A percentile compares a stretch with the other conserved stretches of the same genome.
Conservation (phyloP, 225 moss, liverwort and hornwort species). For the Rhytidiadelphus loreus region DNA sequence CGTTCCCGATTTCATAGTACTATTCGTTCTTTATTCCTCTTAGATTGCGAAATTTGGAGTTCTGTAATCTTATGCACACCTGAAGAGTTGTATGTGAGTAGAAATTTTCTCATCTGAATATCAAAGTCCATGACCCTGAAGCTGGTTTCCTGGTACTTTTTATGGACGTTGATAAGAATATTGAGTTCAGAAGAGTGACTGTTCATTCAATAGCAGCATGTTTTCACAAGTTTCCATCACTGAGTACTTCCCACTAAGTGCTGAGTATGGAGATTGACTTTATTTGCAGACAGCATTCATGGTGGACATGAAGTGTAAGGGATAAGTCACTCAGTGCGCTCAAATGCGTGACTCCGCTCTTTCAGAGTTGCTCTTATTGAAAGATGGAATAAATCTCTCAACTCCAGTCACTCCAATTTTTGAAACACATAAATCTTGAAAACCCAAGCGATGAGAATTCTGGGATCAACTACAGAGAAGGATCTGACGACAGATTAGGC, state of each 20-base stretch:
- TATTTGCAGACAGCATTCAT: background rate
- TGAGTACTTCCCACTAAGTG: background rate
- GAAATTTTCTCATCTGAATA: background rate
- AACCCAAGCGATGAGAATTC: conserved; percentile 65
- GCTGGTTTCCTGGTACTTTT: background rate
- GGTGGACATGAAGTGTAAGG: background rate
- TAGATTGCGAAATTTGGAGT: background rate
- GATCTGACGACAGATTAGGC: conserved; percentile 44
- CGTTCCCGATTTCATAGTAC: background rate
- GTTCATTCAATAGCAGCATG: background rate
- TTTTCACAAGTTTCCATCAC: background rate
- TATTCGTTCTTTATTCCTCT: background rate
- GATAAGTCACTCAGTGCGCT: background rate
- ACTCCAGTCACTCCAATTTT: background rate
- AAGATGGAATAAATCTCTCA: background rate
- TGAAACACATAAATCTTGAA: conserved; percentile 38
- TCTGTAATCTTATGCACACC: background rate
- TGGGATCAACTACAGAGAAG: conserved; percentile 50
- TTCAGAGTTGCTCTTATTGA: background rate
- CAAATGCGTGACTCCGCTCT: background rate
- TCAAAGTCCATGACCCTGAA: background rate
- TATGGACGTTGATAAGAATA: background rate
- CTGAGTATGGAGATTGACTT: background rate
- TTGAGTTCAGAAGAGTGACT: background rate
- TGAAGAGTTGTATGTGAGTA: background rate